A percentile compares a stretch with the other conserved stretches of the same genome.
Evolutionary conservation across 371 early-diverging fungal species (phyloP).

Genomic region (Circinella umbellata): DNA sequence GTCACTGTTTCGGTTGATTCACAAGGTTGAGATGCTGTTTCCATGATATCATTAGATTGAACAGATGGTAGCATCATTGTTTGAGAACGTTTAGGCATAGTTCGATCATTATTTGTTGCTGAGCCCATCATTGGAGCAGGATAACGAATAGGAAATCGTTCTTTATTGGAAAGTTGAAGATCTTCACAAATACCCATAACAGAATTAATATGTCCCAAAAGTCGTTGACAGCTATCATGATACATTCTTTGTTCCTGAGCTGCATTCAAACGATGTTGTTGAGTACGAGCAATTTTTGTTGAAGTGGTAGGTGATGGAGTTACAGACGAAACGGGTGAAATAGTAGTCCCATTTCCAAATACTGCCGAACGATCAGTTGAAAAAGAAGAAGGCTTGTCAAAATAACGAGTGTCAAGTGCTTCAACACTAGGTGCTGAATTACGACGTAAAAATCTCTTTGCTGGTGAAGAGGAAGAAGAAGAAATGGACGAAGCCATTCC

Average conservation of each 20-base stretch:
- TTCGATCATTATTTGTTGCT: slow-evolving; percentile 27
- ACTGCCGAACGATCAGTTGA: slow-evolving; percentile 1
- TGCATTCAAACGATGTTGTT: slow-evolving; percentile 50
- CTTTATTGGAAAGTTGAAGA: slow-evolving; percentile 65
- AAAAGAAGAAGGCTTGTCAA: slow-evolving; percentile 12
- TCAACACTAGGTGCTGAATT: slow-evolving; percentile 39
- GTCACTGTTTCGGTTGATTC: slow-evolving; percentile 25
- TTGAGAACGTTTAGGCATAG: slow-evolving; percentile 41
- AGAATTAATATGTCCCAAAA: slow-evolving; percentile 62
- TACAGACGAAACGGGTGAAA: slow-evolving; percentile 20
- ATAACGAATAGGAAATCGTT: slow-evolving; percentile 70
- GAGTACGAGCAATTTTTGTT: slow-evolving; percentile 32
- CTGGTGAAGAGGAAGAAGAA: slow-evolving; percentile 2
- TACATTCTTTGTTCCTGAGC: slow-evolving; percentile 69
- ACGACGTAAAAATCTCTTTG: slow-evolving; percentile 29
- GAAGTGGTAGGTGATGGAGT: slow-evolving; percentile 30
- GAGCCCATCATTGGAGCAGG: slow-evolving; percentile 38
- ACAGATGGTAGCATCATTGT: slow-evolving; percentile 27
- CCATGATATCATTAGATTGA: slow-evolving; percentile 23
- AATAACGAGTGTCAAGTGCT: slow-evolving; percentile 30
- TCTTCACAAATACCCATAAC: slow-evolving; percentile 65
- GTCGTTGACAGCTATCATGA: slow-evolving; percentile 73
- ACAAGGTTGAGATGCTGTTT: slow-evolving; percentile 43
- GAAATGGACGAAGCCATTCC: slow-evolving; percentile 7
- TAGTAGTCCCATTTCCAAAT: neutral